phyloP scores from a whole-genome alignment of 768 basidiomycete genomes.

The Rubroboletus pulcherrimus region DNA sequence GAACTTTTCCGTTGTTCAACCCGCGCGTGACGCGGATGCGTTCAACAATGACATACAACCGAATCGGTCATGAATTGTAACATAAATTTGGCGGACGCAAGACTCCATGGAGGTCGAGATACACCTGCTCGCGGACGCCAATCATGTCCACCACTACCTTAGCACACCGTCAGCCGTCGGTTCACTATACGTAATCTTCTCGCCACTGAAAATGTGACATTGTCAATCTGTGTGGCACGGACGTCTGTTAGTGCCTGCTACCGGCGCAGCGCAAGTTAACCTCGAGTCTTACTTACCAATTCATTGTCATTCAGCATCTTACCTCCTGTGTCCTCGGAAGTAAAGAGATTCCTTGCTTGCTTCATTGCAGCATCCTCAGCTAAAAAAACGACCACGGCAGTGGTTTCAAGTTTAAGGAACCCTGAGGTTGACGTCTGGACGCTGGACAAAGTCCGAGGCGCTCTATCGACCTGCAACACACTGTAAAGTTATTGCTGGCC shows the following conservation, averaged over 20 bases:
- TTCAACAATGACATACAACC: not conserved
- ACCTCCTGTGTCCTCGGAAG: conserved; percentile 20
- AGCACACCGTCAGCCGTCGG: not conserved
- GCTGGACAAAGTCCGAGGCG: too few relatives aligned
- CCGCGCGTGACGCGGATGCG: not conserved
- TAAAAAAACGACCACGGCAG: too few relatives aligned
- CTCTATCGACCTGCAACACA: too few relatives aligned
- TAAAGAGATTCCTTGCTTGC: conserved; percentile 19
- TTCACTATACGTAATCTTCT: conserved; percentile 19
- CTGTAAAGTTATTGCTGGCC: too few relatives aligned
- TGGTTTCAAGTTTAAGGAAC: too few relatives aligned
- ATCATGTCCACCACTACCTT: conserved; percentile 30
- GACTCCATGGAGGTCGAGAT: too few relatives aligned
- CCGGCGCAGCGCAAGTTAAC: not conserved
- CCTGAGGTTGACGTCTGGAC: too few relatives aligned
- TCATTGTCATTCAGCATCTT: conserved; percentile 19
- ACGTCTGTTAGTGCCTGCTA: not conserved
- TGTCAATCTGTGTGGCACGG: conserved; percentile 43
- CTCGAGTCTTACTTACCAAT: conserved; percentile 7
- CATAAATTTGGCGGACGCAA: too few relatives aligned
- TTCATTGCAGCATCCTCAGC: not conserved
- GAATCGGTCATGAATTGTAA: too few relatives aligned
- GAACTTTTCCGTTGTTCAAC: not conserved
- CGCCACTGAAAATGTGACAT: conserved; percentile 28
- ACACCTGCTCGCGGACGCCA: conserved; percentile 23